Evolutionary conservation across 2,329 filamentous ascomycete species (phyloP).

Genomic region (Epichloe gansuensis): DNA sequence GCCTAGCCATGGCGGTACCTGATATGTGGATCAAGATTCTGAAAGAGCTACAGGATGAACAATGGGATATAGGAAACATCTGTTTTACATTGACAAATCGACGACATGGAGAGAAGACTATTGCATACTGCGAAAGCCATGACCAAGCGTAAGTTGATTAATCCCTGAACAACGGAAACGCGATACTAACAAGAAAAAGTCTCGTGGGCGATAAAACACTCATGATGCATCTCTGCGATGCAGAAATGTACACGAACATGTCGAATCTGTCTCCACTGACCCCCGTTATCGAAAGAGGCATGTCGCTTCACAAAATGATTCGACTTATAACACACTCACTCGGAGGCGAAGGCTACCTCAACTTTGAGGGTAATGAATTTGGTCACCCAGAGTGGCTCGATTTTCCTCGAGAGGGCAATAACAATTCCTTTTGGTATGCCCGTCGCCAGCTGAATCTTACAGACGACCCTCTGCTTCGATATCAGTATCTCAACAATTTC

Average conservation of each 20-base stretch:
- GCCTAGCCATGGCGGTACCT: constrained; percentile 92
- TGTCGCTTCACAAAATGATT: constrained; percentile 95
- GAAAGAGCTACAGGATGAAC: constrained; percentile 80
- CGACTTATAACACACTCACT: constrained; percentile 81
- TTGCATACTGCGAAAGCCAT: constrained; percentile 93
- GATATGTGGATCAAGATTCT: constrained; percentile 99
- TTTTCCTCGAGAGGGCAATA: constrained; percentile 86
- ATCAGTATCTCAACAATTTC: constrained; percentile 86
- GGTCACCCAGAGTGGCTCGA: constrained; percentile 98
- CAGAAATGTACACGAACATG: constrained; percentile 97
- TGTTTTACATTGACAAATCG: constrained; percentile 84
- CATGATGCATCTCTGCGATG: constrained; percentile 97
- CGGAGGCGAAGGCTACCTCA: constrained; percentile 92
- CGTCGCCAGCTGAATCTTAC: constrained; percentile 86
- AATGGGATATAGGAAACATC: constrained; percentile 83
- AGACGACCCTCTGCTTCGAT: constrained; percentile 74
- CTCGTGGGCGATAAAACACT: constrained; percentile 93
- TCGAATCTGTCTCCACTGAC: constrained; percentile 74
- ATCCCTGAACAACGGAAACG: not conserved
- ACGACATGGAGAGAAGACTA: constrained; percentile 92
- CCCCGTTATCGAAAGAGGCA: constrained; percentile 75
- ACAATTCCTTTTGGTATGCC: constrained; percentile 90
- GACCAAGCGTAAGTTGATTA: constrained; percentile 72
- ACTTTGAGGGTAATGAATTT: constrained; percentile 98
- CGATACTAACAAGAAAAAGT: constrained; percentile 30